Percentiles rank a stretch among this genome's conserved stretches.
Conservation (phyloP, 1,139 yeast species). For the Protomyces inundatus region DNA sequence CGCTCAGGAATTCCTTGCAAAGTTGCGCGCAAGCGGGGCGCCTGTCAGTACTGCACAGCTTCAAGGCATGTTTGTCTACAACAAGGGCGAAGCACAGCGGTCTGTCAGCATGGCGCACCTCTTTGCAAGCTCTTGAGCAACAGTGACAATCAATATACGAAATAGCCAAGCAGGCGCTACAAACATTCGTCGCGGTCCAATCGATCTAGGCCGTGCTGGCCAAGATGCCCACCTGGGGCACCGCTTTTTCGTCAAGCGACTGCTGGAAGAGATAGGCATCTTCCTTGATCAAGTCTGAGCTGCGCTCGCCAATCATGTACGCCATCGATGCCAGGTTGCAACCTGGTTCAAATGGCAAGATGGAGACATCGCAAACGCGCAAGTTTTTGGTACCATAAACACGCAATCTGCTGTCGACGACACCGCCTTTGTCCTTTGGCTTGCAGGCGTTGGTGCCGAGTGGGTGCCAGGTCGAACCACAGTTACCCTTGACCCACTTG, state of each 20-base stretch:
- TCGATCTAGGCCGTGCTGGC: neutral
- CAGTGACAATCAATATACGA: neutral
- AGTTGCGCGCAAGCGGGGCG: constrained; percentile 48
- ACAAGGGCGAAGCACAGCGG: constrained; percentile 72
- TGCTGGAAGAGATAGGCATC: neutral
- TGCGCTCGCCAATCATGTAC: constrained; percentile 15
- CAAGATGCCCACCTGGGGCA: neutral
- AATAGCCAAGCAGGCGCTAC: neutral
- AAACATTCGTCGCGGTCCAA: no score
- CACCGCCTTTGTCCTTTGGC: constrained; percentile 15
- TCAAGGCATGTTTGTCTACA: constrained; percentile 91
- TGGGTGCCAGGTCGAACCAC: constrained; percentile 13
- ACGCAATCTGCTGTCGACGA: constrained; percentile 7
- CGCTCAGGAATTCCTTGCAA: constrained; percentile 58
- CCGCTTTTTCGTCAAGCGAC: neutral
- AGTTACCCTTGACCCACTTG: constrained; percentile 2
- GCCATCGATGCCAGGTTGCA: constrained; percentile 4
- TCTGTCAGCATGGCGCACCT: constrained; percentile 57
- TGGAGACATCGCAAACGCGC: constrained; percentile 15
- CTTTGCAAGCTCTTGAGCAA: neutral
- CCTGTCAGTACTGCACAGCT: constrained; percentile 87
- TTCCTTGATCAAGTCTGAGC: neutral
- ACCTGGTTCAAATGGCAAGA: constrained; percentile 14
- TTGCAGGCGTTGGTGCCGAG: constrained; percentile 9
- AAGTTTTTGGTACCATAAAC: constrained; percentile 19